phyloP scores from a whole-genome alignment of 352 stramenopile species.

The Aphanomyces stellatus region DNA sequence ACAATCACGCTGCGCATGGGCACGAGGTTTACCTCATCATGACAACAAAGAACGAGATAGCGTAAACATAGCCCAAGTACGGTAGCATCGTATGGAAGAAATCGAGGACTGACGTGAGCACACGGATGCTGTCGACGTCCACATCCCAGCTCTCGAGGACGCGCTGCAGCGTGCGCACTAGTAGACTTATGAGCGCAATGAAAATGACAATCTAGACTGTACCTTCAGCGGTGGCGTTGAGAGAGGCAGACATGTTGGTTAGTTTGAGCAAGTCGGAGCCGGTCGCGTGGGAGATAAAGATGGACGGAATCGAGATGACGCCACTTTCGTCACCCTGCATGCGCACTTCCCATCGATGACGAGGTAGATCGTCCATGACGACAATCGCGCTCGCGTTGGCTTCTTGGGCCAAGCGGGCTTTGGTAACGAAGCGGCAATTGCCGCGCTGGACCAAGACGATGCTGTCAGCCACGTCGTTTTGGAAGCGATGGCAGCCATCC shows the following conservation, averaged over 20 bases:
- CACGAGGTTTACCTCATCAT: constrained; percentile 7
- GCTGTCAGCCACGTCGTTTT: background rate
- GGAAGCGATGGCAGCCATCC: background rate
- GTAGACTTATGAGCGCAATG: too few species aligned
- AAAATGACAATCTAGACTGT: too few species aligned
- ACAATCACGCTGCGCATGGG: background rate
- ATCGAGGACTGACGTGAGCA: background rate
- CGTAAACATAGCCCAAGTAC: constrained; percentile 19
- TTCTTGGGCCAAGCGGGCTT: background rate
- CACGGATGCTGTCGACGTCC: background rate
- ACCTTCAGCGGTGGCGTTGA: constrained; percentile 15
- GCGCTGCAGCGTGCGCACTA: background rate
- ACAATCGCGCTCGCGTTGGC: constrained; percentile 6
- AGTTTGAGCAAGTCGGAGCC: background rate
- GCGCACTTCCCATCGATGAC: constrained; percentile 6
- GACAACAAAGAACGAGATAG: constrained; percentile 13
- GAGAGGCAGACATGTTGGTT: background rate
- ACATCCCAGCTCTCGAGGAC: background rate
- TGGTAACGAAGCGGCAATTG: constrained; percentile 13
- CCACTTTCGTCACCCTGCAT: background rate
- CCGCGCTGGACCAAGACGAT: background rate
- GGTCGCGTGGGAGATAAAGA: constrained; percentile 11
- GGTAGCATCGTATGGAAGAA: constrained; percentile 2
- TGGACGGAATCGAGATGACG: background rate
- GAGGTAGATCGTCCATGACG: constrained; percentile 13